Percentiles rank a stretch among this genome's conserved stretches.
Conservation (phyloP, 257 asterid genomes). For the Solanum virginianum region DNA sequence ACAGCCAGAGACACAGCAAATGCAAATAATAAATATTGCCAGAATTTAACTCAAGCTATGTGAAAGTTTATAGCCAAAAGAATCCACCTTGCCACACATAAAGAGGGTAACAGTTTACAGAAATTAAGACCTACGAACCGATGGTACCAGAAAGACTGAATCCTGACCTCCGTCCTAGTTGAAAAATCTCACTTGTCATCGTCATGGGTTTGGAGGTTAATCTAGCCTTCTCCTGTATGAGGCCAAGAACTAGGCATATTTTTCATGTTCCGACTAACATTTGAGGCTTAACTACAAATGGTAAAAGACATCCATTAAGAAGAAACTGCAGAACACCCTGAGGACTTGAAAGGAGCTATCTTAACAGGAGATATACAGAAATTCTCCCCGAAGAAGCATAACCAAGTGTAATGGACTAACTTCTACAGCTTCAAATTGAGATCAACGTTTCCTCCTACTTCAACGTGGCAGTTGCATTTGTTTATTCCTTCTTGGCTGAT, state of each 20-base stretch:
- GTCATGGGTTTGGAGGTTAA: not conserved
- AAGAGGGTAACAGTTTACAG: not conserved
- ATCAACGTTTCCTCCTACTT: slow-evolving; percentile 41
- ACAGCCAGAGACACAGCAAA: not conserved
- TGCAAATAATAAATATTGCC: not conserved
- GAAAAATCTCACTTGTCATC: not conserved
- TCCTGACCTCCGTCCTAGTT: not conserved
- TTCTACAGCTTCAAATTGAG: slow-evolving; percentile 57
- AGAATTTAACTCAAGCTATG: not conserved
- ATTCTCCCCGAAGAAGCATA: not conserved
- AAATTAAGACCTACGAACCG: not conserved
- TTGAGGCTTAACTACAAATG: not conserved
- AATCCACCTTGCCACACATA: not conserved
- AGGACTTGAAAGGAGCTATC: not conserved
- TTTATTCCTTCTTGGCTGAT: slow-evolving; percentile 9
- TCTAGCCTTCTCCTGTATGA: not conserved
- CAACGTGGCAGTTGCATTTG: slow-evolving; percentile 17
- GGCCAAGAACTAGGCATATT: not conserved
- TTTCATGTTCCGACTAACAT: not conserved
- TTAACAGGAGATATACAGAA: not conserved
- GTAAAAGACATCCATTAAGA: not conserved
- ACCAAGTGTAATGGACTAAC: slow-evolving; percentile 1
- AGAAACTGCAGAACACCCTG: not conserved
- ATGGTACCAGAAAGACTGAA: not conserved
- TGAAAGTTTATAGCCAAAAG: not conserved